Evolutionary conservation across 257 asterid species (phyloP), one percentile per base, ranked within the genome.

Genomic region (Paraleonurus japonicus): DNA sequence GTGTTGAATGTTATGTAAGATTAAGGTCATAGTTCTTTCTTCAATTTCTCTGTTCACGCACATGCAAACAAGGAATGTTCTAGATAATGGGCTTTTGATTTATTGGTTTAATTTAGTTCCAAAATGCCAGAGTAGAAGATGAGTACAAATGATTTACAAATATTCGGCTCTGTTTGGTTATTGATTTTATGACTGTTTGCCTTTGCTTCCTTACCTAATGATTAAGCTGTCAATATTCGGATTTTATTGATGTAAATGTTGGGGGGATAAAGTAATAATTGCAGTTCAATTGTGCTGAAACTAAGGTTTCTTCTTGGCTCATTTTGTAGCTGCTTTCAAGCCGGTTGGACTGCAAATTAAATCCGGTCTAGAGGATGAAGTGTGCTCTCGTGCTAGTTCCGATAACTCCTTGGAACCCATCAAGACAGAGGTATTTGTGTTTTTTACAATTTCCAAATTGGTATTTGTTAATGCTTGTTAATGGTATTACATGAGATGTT

Each of bases 341-440:
- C 79, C 76, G 61, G 76, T 53, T 60, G 72, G 87, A 73, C 41
- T 64, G 79, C 84, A 71, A 48, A 75, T 84, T 78, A 80, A 55
- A 54, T 87, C 93, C 74, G 78, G 83, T 67, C 82, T 77, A 84
- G 93, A 85, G 75, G 78, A 78, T 73, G 92, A 83, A 43, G 75
- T 35, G 22, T 65, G 84, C 75, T 66, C 90, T 55, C 35, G 79
- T 13, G 76, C 59, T 65, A 55, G 76, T 83, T 81, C 87, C 4
- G 84, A 76, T 74, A 67, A 62, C 20, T 59, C 89, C 23, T 60
- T 72, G 45, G 82, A 87, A 67, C 80, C 62, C 80, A 54, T 59
- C 72, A 76, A 76, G 62, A 65, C 75, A 69, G 79, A 83, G 91
- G 95, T 87, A 63, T 67, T 78, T 62, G 35, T 17, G 5, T 67